Percentiles rank a stretch among this genome's conserved stretches.
Conservation (phyloP, 139 green algal species). For the Micractinium sp. region DNA sequence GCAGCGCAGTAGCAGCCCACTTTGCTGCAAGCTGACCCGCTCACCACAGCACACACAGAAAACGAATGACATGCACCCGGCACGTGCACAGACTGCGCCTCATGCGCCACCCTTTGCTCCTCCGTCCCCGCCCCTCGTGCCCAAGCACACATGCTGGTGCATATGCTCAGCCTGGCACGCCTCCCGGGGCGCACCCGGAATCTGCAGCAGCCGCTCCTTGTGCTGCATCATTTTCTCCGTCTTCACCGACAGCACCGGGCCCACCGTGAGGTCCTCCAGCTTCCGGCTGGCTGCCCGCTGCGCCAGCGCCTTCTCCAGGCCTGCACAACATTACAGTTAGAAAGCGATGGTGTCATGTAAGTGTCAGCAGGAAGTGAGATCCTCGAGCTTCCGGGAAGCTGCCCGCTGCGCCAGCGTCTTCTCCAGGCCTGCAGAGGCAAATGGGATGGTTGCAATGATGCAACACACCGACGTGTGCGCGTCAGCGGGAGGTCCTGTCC, state of each 20-base stretch:
- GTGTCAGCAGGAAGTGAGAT: too few species aligned
- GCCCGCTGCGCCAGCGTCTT: slow-evolving; percentile 73
- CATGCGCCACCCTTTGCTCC: not conserved
- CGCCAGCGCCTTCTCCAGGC: slow-evolving; percentile 78
- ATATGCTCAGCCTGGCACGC: not conserved
- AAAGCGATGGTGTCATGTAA: too few species aligned
- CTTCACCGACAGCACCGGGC: slow-evolving; percentile 91
- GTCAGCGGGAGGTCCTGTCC: too few species aligned
- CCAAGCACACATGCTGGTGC: slow-evolving; percentile 40
- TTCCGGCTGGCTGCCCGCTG: slow-evolving; percentile 64
- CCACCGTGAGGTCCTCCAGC: slow-evolving; percentile 90
- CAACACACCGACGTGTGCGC: too few species aligned
- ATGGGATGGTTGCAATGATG: too few species aligned
- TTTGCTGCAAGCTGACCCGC: too few species aligned
- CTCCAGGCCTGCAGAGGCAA: slow-evolving; percentile 66
- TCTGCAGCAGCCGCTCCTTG: slow-evolving; percentile 73
- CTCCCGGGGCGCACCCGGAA: slow-evolving; percentile 70
- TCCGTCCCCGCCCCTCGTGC: not conserved
- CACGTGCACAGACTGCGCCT: too few species aligned
- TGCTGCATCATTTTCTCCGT: slow-evolving; percentile 88
- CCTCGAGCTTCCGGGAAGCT: too few species aligned
- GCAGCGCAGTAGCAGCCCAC: too few species aligned
- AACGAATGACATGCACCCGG: too few species aligned
- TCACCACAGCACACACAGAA: too few species aligned
- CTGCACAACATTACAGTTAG: too few species aligned